A percentile compares a stretch with the other conserved stretches of the same genome.
phyloP scores from a whole-genome alignment of 2,329 filamentous ascomycete species.

The Lecanicillium sp. region DNA sequence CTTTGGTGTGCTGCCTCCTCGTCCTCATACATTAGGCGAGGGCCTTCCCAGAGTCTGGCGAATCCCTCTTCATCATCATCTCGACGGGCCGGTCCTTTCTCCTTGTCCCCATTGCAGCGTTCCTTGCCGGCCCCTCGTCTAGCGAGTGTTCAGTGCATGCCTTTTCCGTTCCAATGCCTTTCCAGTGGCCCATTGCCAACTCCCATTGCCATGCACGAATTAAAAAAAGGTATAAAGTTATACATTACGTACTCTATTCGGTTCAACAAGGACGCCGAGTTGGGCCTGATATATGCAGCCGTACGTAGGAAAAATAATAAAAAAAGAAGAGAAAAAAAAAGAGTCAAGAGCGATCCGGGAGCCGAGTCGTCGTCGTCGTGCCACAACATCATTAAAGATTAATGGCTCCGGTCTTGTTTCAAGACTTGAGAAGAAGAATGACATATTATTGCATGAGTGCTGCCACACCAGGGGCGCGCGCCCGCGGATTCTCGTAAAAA shows the following conservation, averaged over 20 bases:
- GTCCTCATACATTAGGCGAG: constrained; percentile 8
- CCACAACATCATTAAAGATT: constrained; percentile 5
- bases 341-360: neutral
- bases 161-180: constrained; percentile 15
- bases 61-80: constrained; percentile 6
- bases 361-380: constrained; percentile 2
- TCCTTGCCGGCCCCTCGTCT: neutral
- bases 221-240: constrained; percentile 25
- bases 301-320: constrained; percentile 9
- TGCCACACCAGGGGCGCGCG: neutral
- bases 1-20: constrained; percentile 22
- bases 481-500: constrained; percentile 1
- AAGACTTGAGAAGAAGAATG: too few species aligned
- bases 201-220: constrained; percentile 24
- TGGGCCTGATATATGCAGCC: constrained; percentile 22
- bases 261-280: constrained; percentile 9
- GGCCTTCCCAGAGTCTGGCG: neutral
- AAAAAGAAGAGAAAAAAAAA: neutral
- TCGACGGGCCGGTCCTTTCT: neutral
- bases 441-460: too few species aligned
- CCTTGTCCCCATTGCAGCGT: neutral
- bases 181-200: constrained; percentile 22
- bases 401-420: too few species aligned
- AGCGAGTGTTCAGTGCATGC: constrained; percentile 9
- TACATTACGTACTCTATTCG: constrained; percentile 32